Evolutionary conservation across 169 alveolate species (phyloP), one percentile per base, ranked within the genome.

Genomic region (Plasmodium falciparum): DNA sequence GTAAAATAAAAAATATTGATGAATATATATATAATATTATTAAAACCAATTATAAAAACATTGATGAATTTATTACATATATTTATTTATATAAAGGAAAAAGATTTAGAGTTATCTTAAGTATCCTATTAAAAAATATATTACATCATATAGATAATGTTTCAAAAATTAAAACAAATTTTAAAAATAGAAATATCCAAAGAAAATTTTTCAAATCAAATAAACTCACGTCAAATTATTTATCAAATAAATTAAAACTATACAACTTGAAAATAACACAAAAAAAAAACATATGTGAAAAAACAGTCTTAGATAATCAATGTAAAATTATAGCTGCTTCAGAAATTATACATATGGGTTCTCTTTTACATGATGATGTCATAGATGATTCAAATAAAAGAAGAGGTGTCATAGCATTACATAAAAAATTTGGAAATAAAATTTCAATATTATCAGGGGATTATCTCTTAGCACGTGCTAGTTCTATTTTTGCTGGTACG

Each of bases 331-430:
- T 80, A 54, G 90, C 90, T 3, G 88, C 95, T n/a, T 92, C 93
- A 71, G 97, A 95, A 86, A 89, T 95, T 62, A 89, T 95, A 26
- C 97, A 95, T 69, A 90, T 92, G 61, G 97, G 97, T 20, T 92
- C 95, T 56, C 88, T 95, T 59, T 74, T 95, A 22, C 97, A 95
- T 74, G 97, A 95, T 69, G 97, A 95, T 74, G 93, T 95, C n/a
- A 76, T 95, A 45, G 97, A 95, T 74, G 94, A 86, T 33, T 92
- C 96, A 22, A 91, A 74, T 17, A 91, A 89, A 43, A 88, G 97
- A 26, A 73, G 97, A 73, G 93, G 94, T n/a, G 56, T 67, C 56
- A 78, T 58, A 59, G 69, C 96, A 56, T 76, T 90, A 72, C 97
- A 95, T 88, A 83, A 70, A 66, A 88, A 92, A 73, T 83, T 83